Evolutionary conservation across 208 protist species (phyloP), one percentile per base, ranked within the genome.

Genomic region (Leishmania lainsoni): DNA sequence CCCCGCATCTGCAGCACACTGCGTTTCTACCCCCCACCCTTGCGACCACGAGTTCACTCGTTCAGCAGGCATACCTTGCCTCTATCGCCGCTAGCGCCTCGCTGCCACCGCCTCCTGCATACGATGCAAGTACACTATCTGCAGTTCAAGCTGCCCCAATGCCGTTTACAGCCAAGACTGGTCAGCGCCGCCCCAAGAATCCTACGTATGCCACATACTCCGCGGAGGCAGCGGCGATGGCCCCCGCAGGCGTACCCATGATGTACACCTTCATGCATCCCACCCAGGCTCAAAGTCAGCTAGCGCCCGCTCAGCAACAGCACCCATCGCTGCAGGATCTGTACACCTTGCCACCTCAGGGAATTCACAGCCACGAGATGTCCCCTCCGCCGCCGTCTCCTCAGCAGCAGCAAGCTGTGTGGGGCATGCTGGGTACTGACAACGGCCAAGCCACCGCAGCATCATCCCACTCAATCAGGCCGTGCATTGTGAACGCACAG

Each of bases 401-500:
- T 42, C 49, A 12, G 29, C 71, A 39, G 45, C 48, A 39, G 71
- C 71, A 75, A 22, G 35, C 42, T n/a, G 9, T 51, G 26, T 72
- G 68, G 68, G 42, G 42, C 42, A 17, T 48, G 14, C 5, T 49
- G 68, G 61, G 54, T 42, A 32, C 54, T 58, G 17, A 29, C 49
- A 26, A 54, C 39, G 29, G 52, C 51, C 12, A 82, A 69, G 35
- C 10, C 51, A 45, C 63, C 63, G 10, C 71, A 35, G 29, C 49
- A 17, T 6, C 26, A 59, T 1, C 51, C 45, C 26, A 52, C 49
- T 59, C 45, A 16, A 12, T 51, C 20, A 17, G 73, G 39, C 35
- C 81, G 5, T 84, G 70, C 71, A n/a, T 73, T 14, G 58, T 84
- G 81, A 84, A 80, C 26, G 48, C 81, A 22, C 81, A 76, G 22